These are phyloP conservation scores for Aspergillus sparsus DNA, from an alignment of 495 filamentous ascomycete genomes.

Conservation along the genomic window DNA sequence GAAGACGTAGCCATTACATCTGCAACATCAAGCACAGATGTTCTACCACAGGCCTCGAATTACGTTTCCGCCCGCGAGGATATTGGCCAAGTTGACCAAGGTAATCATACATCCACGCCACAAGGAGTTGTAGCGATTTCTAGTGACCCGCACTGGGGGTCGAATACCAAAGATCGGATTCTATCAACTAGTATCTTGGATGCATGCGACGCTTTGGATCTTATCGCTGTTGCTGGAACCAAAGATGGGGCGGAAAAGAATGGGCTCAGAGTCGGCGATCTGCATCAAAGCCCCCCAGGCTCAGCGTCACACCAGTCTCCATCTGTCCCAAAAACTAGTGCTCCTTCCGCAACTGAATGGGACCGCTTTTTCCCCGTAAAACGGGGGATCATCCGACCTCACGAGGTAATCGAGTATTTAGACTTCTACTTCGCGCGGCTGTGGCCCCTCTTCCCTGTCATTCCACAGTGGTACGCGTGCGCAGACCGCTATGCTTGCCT, in stretches of 20 bases:
- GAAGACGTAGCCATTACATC: too few relatives aligned
- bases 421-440: constrained; percentile 3
- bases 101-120: neutral
- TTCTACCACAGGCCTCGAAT: neutral
- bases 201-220: constrained; percentile 1
- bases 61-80: neutral
- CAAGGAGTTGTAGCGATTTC: neutral
- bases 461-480: neutral
- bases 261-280: too few relatives aligned
- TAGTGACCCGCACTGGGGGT: neutral
- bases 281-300: too few relatives aligned
- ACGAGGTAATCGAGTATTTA: neutral
- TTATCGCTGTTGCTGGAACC: neutral
- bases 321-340: too few relatives aligned
- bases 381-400: neutral
- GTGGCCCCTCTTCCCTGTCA: constrained; percentile 2
- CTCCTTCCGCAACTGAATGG: too few relatives aligned
- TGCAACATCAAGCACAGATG: too few relatives aligned
- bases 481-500: neutral
- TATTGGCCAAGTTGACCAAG: neutral
- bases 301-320: too few relatives aligned
- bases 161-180: constrained; percentile 1
- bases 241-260: too few relatives aligned
- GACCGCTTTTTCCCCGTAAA: neutral
- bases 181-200: constrained; percentile 2